Base-by-base conservation (phyloP, 2,329 filamentous ascomycete genomes). In the Sporothrix protearum region DNA sequence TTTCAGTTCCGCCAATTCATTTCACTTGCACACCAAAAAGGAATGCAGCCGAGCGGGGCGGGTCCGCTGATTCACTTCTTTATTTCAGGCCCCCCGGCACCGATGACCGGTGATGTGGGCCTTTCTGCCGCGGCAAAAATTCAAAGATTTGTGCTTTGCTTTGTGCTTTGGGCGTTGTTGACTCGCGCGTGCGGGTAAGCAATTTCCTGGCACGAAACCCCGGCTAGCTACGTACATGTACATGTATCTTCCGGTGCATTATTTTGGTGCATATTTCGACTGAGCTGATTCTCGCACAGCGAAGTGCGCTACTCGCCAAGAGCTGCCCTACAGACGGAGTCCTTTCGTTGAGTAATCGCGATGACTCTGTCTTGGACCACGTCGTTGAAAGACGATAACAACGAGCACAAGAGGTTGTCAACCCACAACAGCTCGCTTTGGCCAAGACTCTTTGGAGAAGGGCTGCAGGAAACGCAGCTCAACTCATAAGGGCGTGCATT, bases 391-490 rank as follows among this genome's bases (percentile, higher is more conserved):
- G n/a, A 30, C 6, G 28, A 30, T 33, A 8, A 39, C 57, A 39
- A 61, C 9, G 1, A 5, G 0, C 19, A 14, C 14, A 14, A 16
- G 42, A 47, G 42, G 4, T 47, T 33, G 14, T n/a, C 30, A 39
- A n/a, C 7, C 39, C 30, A 22, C 55, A 28, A 25, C 14, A 28
- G 6, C 10, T 8, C 36, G 16, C n/a, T 63, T 45, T 63, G 36
- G 36, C n/a, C n/a, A 61, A 39, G 36, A 63, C 33, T 22, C 2
- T n/a, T n/a, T 19, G 45, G 45, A 68, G n/a, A 28, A 39, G 66
- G 51, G 67, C 51, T 57, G 51, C 67, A 69, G 33, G 67, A 69
- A 69, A 69, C 36, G 67, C 67, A 8, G 19, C 16, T 51, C 3
- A n/a, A 8, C 25, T 9, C 25, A 7, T 30, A 67, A 67, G 45